Evolutionary conservation across 116 monocot species (phyloP), one percentile per base, ranked within the genome.

Genomic region (Dioscorea cayenensis): DNA sequence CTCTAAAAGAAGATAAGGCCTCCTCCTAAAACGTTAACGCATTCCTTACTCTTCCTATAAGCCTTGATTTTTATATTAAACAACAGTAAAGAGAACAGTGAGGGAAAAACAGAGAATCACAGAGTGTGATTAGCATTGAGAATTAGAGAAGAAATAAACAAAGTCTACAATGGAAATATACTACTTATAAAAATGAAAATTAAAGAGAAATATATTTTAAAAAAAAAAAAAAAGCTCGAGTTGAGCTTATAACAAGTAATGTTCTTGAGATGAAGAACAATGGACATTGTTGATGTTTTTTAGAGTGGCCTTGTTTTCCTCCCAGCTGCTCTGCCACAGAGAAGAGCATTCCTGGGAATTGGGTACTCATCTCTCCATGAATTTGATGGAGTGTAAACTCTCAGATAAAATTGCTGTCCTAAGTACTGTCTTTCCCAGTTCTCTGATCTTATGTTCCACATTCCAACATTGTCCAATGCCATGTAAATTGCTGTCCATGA

Each of bases 361-460:
- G 89, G 89, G 25, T 83, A 72, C 74, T 89, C 89, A 22, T 89
- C 89, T 37, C 89, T 73, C 89, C 89, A 89, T 28, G 89, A 89
- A 72, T 85, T 85, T 7, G 80, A 74, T 0, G 89, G 89, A 52
- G 89, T 80, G 68, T 80, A 89, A 50, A 89, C 85, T 14, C 89
- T 79, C 49, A 89, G 89, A 36, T 89, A 89, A 38, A 89, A 85
- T 36, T 89, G 89, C 76, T 89, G 89, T 18, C 89, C 89, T 14
- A 89, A 72, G 72, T 85, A 89, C 63, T 85, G 89, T 63, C 83
- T 71, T 2, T 72, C 85, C 89, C 89, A 89, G 72, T 83, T 83
- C 73, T 89, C 85, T 4, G 89, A 89, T 71, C 85, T 79, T 36
- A 89, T 38, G 67, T 89, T 89, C 89, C 89, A 89, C 89, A 89